Evolutionary conservation across 139 green algal species (phyloP), one percentile per base, ranked within the genome.

Genomic region (Marvania coccoides): DNA sequence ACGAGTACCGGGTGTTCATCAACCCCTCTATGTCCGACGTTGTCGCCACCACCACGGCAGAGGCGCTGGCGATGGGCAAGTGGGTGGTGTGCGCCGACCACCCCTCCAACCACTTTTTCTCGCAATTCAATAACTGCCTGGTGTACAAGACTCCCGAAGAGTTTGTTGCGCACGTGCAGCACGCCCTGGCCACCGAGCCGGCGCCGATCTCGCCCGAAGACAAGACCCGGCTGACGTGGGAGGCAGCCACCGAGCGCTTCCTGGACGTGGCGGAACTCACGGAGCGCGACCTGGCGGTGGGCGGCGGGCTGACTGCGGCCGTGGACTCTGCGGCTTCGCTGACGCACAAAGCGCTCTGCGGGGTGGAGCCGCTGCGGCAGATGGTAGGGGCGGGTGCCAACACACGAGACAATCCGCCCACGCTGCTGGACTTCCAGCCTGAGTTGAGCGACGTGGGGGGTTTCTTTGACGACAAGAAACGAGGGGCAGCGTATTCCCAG

Each of bases 11-110:
- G 71, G 87, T 98, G 55, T 98, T 99, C 75, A 79, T 98, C 70
- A 99, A 99, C 72, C 90, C 90, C 30, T 90, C 75, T 45, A 84
- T 95, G 39, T 89, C 72, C 6, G 94, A 99, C 64, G 94, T 99
- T 29, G 91, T 99, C 57, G 93, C 91, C 62, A 99, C 94, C 5
- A 98, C 93, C 37, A 96, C 89, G 12, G 89, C 94, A n/a, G 94
- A 99, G 76, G 94, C 94, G 26, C 80, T 99, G 62, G 94, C 94
- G 19, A 98, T 99, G 94, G 93, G 93, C 74, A 99, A 99, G 80
- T 98, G 87, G 67, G 90, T 98, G 45, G 76, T 99, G 36, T 91
- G 85, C 54, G 90, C 92, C 9, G 83, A 98, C 45, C 92, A 97
- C 78, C 93, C 94, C 35, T 94, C 80, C 63, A 99, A 99, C 81